Conservation (phyloP, 306 rosid species). For the Glycine latifolia region DNA sequence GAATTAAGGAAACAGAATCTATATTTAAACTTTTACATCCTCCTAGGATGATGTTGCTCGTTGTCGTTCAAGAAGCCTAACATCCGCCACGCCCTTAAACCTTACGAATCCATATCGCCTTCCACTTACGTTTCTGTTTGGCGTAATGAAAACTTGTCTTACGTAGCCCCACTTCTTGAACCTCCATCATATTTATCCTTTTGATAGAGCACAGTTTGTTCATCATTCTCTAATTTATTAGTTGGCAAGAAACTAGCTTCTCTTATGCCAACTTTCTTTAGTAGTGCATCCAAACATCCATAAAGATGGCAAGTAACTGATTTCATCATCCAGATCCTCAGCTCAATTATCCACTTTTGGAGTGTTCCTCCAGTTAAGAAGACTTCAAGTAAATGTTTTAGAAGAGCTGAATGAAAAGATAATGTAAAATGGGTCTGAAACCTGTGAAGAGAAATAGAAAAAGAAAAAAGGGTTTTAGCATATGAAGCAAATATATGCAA, state of each 20-base stretch:
- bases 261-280: constrained; percentile 62
- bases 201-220: constrained; percentile 54
- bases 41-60: no score
- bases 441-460: constrained; percentile 46
- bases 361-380: constrained; percentile 57
- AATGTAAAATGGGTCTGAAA: constrained; percentile 55
- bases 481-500: constrained; percentile 17
- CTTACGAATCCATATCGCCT: no score
- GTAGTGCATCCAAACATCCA: constrained; percentile 66
- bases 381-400: constrained; percentile 59
- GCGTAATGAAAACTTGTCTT: no score
- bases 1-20: no score
- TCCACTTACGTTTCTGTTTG: no score
- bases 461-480: not conserved
- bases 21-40: no score
- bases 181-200: constrained; percentile 61
- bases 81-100: no score
- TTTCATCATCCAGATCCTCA: constrained; percentile 76
- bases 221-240: constrained; percentile 62
- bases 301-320: constrained; percentile 56
- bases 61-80: no score
- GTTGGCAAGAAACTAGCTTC: constrained; percentile 67
- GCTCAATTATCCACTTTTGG: constrained; percentile 63
- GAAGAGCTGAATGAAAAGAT: constrained; percentile 51
- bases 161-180: constrained; percentile 23